Evolutionary conservation across 768 basidiomycete species (phyloP).

Genomic region (Rhizopogon vinicolor): DNA sequence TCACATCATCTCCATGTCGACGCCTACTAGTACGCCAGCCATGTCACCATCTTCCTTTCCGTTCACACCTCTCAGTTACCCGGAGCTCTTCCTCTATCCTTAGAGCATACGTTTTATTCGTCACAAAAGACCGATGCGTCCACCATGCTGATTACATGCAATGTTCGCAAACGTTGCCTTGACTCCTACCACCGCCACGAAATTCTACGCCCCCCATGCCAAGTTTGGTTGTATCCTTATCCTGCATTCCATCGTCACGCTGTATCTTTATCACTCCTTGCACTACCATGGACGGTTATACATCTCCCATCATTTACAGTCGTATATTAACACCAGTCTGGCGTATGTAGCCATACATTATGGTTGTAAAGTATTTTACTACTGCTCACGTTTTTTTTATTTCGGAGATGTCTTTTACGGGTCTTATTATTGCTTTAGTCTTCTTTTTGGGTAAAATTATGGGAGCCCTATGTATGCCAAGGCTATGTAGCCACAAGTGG

Average conservation of each 20-base stretch:
- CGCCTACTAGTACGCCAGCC: not conserved
- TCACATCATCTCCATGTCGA: not conserved
- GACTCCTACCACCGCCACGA: slow-evolving; percentile 17
- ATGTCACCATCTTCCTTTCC: not conserved
- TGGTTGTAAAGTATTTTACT: slow-evolving; percentile 29
- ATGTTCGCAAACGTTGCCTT: not conserved
- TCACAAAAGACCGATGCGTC: not conserved
- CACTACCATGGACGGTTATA: slow-evolving; percentile 9
- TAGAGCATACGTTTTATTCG: not conserved
- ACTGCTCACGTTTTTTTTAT: slow-evolving; percentile 10
- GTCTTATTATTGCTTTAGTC: slow-evolving; percentile 1
- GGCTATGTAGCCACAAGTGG: slow-evolving; percentile 5
- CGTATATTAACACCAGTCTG: slow-evolving; percentile 17
- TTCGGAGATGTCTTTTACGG: slow-evolving; percentile 4
- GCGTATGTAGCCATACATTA: slow-evolving; percentile 32
- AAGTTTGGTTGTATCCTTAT: slow-evolving; percentile 22
- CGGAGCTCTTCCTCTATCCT: not conserved
- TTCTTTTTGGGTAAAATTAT: not conserved
- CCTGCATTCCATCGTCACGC: slow-evolving; percentile 13
- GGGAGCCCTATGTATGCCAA: not conserved
- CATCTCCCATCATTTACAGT: not conserved
- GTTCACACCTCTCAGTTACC: not conserved
- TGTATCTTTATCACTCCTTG: slow-evolving; percentile 31
- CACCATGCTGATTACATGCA: not conserved
- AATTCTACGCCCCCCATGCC: slow-evolving; percentile 21